These are phyloP conservation scores for Dipodascus albidus DNA, from an alignment of 805 yeast genomes.

Conservation along the genomic window DNA sequence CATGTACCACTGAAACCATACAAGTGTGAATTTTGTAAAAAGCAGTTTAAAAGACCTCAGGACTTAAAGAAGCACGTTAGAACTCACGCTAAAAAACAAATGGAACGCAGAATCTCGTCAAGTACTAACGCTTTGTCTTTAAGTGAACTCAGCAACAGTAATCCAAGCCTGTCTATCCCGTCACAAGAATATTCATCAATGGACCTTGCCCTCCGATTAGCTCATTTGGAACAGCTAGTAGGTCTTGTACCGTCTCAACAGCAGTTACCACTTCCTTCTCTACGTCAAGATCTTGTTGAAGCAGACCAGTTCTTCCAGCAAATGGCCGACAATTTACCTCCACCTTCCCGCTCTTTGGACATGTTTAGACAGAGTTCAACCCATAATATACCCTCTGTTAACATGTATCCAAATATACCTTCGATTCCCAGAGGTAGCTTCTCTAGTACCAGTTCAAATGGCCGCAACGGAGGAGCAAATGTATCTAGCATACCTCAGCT, in stretches of 20 bases:
- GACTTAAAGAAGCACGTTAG: slow-evolving; percentile 88
- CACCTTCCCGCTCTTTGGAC: background rate
- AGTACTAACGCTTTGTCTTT: background rate
- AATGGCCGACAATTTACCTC: slow-evolving; percentile 38
- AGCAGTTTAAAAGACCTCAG: slow-evolving; percentile 89
- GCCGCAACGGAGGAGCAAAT: background rate
- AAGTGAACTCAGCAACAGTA: background rate
- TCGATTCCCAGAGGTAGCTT: background rate
- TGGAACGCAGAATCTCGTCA: too few species aligned
- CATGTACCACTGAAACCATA: slow-evolving; percentile 92
- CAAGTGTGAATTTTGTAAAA: slow-evolving; percentile 63
- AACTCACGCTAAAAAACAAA: slow-evolving; percentile 42
- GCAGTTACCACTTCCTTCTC: slow-evolving; percentile 16
- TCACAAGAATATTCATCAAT: slow-evolving; percentile 34
- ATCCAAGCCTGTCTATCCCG: background rate
- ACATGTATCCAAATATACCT: slow-evolving; percentile 7
- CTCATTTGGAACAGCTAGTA: slow-evolving; percentile 32
- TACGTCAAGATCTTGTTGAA: slow-evolving; percentile 42
- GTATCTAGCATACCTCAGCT: slow-evolving; percentile 15
- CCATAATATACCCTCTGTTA: background rate
- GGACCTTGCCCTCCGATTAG: slow-evolving; percentile 50
- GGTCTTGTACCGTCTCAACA: slow-evolving; percentile 1
- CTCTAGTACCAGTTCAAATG: background rate
- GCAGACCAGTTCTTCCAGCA: slow-evolving; percentile 58
- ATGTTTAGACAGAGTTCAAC: background rate